Conservation (phyloP, 768 basidiomycete genomes). For the Nidularia pulvinata region DNA sequence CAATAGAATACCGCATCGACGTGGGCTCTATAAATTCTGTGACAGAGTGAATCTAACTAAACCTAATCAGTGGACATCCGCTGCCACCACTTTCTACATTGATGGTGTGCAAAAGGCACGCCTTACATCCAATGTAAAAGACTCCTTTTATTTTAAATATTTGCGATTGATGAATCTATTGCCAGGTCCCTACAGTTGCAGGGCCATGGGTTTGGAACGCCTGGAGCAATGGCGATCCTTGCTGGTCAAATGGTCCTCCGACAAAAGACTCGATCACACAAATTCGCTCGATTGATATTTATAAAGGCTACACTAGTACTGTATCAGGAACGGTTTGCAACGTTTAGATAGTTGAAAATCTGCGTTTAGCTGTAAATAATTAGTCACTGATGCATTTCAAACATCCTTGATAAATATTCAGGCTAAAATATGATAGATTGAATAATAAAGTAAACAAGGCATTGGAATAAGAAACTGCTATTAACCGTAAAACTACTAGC, state of each 20-base stretch:
- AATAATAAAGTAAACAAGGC: no score
- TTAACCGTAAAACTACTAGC: no score
- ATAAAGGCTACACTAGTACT: constrained; percentile 24
- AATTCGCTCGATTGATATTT: constrained; percentile 30
- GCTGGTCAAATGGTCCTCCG: constrained; percentile 34
- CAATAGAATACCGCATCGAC: constrained; percentile 30
- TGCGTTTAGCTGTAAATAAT: no score
- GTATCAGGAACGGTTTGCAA: constrained; percentile 17
- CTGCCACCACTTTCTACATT: constrained; percentile 28
- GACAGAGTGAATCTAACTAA: not conserved
- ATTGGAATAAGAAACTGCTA: no score
- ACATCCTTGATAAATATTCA: no score
- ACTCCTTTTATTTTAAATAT: not conserved
- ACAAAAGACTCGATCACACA: constrained; percentile 28
- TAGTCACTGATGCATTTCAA: no score
- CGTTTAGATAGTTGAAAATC: not conserved
- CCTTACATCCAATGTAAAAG: constrained; percentile 24
- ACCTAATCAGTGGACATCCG: constrained; percentile 20
- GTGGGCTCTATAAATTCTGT: constrained; percentile 10
- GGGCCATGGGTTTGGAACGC: constrained; percentile 31
- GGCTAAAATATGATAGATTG: no score
- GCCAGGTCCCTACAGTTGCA: constrained; percentile 23
- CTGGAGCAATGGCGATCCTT: constrained; percentile 30
- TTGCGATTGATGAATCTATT: not conserved
- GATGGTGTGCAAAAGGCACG: constrained; percentile 25